A percentile compares a stretch with the other conserved stretches of the same genome.
Conservation (phyloP, 768 basidiomycete genomes). For the Russula lepida region DNA sequence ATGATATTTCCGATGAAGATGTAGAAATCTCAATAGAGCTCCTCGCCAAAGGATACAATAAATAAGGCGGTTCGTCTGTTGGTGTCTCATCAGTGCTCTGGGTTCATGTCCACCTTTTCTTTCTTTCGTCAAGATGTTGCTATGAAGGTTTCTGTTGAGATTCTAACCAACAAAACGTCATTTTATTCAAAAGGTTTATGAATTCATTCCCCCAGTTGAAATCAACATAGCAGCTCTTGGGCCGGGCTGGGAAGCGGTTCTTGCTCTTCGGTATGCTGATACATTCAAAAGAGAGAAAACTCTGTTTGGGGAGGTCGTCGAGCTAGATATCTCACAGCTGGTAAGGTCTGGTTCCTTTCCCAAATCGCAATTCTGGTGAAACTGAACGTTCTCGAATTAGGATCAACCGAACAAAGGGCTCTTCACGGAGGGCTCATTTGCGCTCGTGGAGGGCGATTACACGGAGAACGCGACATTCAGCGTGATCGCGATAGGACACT, state of each 20-base stretch:
- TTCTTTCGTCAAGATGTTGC: constrained; percentile 45
- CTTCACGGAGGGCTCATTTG: constrained; percentile 94
- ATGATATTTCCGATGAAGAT: constrained; percentile 63
- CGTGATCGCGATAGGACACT: constrained; percentile 93
- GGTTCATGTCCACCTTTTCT: background rate
- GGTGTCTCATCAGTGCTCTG: background rate
- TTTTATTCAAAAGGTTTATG: constrained; percentile 1
- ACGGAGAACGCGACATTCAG: constrained; percentile 83
- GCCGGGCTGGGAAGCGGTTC: constrained; percentile 83
- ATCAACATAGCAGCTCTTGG: constrained; percentile 93
- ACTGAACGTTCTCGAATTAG: constrained; percentile 32
- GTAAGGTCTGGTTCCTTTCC: constrained; percentile 36
- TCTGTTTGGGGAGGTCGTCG: constrained; percentile 84
- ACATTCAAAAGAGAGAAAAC: constrained; percentile 80
- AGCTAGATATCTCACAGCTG: constrained; percentile 79
- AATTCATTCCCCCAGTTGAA: constrained; percentile 48
- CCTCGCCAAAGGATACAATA: constrained; percentile 80
- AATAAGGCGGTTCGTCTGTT: constrained; percentile 62
- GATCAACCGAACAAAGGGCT: constrained; percentile 91
- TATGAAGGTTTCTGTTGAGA: constrained; percentile 70
- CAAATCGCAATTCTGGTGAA: no score
- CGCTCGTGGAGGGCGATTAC: constrained; percentile 93
- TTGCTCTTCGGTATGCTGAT: constrained; percentile 88
- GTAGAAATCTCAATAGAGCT: constrained; percentile 70
- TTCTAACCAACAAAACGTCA: constrained; percentile 37